Evolutionary conservation across 176 grass and related monocot genomes (phyloP).

Genomic region (Triticum monococcum): DNA sequence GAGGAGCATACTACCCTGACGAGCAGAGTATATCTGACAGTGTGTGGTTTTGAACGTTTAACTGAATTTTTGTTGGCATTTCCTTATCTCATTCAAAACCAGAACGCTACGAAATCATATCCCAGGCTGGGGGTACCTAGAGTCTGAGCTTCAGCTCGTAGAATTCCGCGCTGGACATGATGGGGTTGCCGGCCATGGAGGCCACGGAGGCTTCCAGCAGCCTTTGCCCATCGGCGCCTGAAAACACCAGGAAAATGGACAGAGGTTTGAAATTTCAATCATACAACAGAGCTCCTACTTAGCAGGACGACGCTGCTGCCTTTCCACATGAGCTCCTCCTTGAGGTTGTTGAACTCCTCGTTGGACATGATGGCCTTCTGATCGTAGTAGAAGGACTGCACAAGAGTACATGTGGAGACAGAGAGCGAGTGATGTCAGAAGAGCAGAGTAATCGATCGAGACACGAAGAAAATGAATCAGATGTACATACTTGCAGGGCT

Average conservation of each 20-base stretch:
- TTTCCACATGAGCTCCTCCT: slow-evolving; percentile 99
- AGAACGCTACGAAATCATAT: background rate
- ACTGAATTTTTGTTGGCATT: background rate
- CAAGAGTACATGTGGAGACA: too few relatives aligned
- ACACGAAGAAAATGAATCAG: too few relatives aligned
- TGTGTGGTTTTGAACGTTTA: background rate
- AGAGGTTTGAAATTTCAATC: background rate
- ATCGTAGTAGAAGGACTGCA: slow-evolving; percentile 80
- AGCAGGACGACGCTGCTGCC: slow-evolving; percentile 95
- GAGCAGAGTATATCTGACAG: background rate
- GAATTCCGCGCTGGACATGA: slow-evolving; percentile 84
- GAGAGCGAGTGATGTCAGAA: too few relatives aligned
- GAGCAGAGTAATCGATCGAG: too few relatives aligned
- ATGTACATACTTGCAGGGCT: too few relatives aligned
- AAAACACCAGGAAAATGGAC: background rate
- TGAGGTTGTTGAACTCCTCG: slow-evolving; percentile 95
- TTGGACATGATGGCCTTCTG: slow-evolving; percentile 93
- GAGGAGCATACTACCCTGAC: background rate
- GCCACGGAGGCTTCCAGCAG: slow-evolving; percentile 88
- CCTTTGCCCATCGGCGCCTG: slow-evolving; percentile 73
- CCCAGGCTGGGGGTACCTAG: slow-evolving; percentile 32
- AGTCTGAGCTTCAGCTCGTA: slow-evolving; percentile 73
- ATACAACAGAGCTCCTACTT: slow-evolving; percentile 28
- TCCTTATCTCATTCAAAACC: background rate
- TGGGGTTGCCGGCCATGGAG: slow-evolving; percentile 73